Base-by-base conservation (phyloP, 805 yeast genomes). In the Komagataella pseudopastoris region DNA sequence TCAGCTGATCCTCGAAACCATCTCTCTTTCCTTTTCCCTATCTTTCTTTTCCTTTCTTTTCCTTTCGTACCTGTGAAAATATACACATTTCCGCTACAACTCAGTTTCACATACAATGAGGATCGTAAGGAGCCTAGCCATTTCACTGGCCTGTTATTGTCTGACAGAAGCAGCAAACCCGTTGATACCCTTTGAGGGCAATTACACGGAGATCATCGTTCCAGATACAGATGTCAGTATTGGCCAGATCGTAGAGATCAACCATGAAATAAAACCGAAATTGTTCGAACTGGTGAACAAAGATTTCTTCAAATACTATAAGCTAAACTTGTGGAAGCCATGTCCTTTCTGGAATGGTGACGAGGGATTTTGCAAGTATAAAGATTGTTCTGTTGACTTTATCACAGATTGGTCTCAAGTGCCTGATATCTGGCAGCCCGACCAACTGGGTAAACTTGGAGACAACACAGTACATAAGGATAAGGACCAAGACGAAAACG, bases 341-440 rank as follows among this genome's bases (percentile, higher is more conserved):
- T 89, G 99, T 65, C 91, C 95, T 23, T 89, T 85, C 64, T 86
- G 88, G 89, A 79, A 80, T 56, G 88, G 82, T 58, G 75, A 75
- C 60, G 75, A 75, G 49, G 95, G 90, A 46, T 80, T 85, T 60
- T 89, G 97, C 63, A 86, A 89, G 55, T 87, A 88, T 60, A 75
- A 87, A 56, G 83, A 88, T 52, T 89, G 97, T 68, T 95, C 96
- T 0, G 95, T 89, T 46, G 96, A 89, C 63, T 78, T 88, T 2
- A 76, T 86, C 10, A 87, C 81, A 50, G 86, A 84, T 57, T 85
- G 84, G 74, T 74, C 75, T 56, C 79, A 81, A 67, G 65, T 83
- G 46, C 86, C 88, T 2, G 88, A 80, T 51, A 76, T 76, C 48
- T 82, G 89, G 80, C 78, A 81, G 56, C 87, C 93, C 0, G 84